Evolutionary conservation across 441 rosid species (phyloP).

Genomic region (Gossypium davidsonii): DNA sequence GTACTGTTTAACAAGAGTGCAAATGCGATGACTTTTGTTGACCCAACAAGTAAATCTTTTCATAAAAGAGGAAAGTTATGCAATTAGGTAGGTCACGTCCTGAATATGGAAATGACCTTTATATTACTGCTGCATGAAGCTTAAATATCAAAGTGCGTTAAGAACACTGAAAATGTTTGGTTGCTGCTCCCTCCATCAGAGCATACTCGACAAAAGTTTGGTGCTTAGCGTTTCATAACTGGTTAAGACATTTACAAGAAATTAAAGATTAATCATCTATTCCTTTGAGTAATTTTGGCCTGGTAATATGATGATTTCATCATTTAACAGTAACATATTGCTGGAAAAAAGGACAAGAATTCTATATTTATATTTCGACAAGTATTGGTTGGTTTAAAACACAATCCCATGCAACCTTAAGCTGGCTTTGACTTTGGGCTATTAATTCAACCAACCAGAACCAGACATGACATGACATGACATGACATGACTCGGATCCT

Average conservation of each 20-base stretch:
- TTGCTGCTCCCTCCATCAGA: neutral
- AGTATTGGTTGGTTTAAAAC: neutral
- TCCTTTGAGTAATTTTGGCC: neutral
- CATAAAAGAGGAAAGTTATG: neutral
- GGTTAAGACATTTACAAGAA: neutral
- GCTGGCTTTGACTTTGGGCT: neutral
- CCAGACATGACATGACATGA: neutral
- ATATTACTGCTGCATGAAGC: neutral
- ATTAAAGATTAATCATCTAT: neutral
- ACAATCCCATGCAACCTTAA: neutral
- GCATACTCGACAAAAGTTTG: neutral
- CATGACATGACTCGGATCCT: neutral
- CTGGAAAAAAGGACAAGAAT: neutral
- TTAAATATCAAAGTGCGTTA: neutral
- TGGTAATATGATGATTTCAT: neutral
- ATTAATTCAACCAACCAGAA: neutral
- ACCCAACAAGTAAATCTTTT: neutral
- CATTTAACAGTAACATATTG: neutral
- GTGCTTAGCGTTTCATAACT: neutral
- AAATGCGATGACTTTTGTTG: neutral
- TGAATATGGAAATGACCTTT: neutral
- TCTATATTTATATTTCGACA: neutral
- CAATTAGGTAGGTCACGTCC: neutral
- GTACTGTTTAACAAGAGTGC: neutral
- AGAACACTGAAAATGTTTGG: neutral